Evolutionary conservation across 2,329 filamentous ascomycete genomes (phyloP), one percentile per base, ranked within the genome.

Genomic region (Cordyceps fumosorosea): DNA sequence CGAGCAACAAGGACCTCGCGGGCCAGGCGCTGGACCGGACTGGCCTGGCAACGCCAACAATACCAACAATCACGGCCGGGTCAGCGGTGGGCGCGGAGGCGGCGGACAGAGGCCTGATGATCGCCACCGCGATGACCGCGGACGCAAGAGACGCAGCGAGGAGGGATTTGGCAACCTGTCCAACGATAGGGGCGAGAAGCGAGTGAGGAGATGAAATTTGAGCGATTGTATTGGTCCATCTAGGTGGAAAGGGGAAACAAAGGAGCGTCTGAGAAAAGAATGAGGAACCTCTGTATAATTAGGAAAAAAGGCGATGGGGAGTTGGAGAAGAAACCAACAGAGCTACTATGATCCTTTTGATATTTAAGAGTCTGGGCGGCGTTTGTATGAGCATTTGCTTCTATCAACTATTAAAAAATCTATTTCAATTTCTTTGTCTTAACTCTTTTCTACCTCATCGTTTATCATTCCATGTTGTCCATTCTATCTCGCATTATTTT

Each of bases 141-240:
- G 72, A 37, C 70, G 75, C 65, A 80, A 80, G 69, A 76, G 77
- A 44, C 75, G 75, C 67, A 83, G 80, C 66, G 81, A 83, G 64
- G 82, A 83, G 57, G 77, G 77, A 22, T 68, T 70, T n/a, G 75
- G 73, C 42, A 65, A 67, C 22, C 63, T 73, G 64, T 66, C 70
- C 18, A 77, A 70, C 67, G 80, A 83, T 45, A 75, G 56, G 12
- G 55, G 79, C 63, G 82, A 85, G 64, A 85, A 85, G 76, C 77
- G 83, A 70, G 77, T 74, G 65, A 78, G 83, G 71, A 78, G 79
- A 50, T 68, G 83, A 77, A 10, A 47, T 3, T 3, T 44, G 37
- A 37, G 29, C 12, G 70, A 62, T 56, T 18, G 16, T 44, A 54
- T 53, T 57, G 64, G 58, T 7, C 8, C 16, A n/a, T 45, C 16